Evolutionary conservation across 2,329 filamentous ascomycete species (phyloP), one percentile per base, ranked within the genome.

Genomic region (Xylariomycetidae sp.): DNA sequence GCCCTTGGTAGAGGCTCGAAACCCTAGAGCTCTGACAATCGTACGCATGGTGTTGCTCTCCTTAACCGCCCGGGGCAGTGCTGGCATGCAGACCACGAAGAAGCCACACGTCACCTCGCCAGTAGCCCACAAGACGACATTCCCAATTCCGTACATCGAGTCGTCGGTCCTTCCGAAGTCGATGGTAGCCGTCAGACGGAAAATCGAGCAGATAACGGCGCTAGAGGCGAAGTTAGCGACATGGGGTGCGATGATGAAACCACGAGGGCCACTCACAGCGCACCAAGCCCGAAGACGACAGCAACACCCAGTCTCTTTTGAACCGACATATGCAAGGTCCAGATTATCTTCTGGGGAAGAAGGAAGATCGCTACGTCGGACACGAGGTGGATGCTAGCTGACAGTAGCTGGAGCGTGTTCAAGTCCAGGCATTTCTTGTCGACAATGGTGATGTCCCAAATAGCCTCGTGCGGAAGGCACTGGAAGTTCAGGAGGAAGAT

Each of bases 381-480:
- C 5, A 31, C 13, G 7, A 50, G 36, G 28, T 49, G 38, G 18
- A 50, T 31, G 7, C 33, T 20, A 8, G 40, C 44, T 14, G 39
- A 40, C 3, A 39, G 33, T 9, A 46, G 36, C 32, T 48, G 35
- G 5, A 48, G 20, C 3, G 20, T 13, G 9, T 32, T 41, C 6
- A 30, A 33, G 27, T 45, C 34, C 15, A 46, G 32, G 18, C 46
- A 49, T 15, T 30, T 34, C 6, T 40, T 40, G 2, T 40, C 41
- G 2, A 38, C 16, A 9, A 46, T 18, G 2, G 41, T 45, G n/a
- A 42, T 36, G 25, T 49, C 38, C 42, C 44, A 49, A 5, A 40
- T 47, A 13, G 18, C 40, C 31, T 37, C 15, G 11, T 35, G 36
- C 2, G 46, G 46, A 13, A 37, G 40, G 28, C 44, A 20, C 32